Evolutionary conservation across 2,329 filamentous ascomycete species (phyloP).

Genomic region (Fusarium sp.): DNA sequence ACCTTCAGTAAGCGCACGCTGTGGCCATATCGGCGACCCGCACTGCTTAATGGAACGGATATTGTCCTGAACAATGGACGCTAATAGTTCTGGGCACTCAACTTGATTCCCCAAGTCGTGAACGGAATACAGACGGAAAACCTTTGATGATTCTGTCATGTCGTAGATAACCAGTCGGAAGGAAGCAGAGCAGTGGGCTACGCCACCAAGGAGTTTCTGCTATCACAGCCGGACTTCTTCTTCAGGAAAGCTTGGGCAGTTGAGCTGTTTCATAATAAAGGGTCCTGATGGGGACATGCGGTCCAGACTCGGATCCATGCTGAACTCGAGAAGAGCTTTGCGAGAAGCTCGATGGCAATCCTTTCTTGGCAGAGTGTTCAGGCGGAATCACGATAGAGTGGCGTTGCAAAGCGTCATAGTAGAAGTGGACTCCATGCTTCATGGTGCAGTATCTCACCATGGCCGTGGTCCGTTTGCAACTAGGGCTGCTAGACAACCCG

Average conservation of each 20-base stretch:
- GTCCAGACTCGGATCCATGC: constrained; percentile 34
- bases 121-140: constrained; percentile 18
- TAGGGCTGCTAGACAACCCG: not conserved
- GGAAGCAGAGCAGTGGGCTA: constrained; percentile 32
- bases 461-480: not conserved
- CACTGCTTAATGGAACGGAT: not conserved
- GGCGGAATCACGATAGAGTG: constrained; percentile 25
- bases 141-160: constrained; percentile 12
- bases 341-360: constrained; percentile 12
- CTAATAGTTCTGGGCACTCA: not conserved
- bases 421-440: constrained; percentile 10
- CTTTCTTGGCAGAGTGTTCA: constrained; percentile 7
- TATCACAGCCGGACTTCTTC: constrained; percentile 32
- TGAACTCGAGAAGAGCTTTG: constrained; percentile 17
- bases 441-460: not conserved
- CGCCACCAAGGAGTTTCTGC: constrained; percentile 37
- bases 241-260: constrained; percentile 32
- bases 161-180: constrained; percentile 30
- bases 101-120: constrained; percentile 20
- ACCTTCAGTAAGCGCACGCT: constrained; percentile 23
- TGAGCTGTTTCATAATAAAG: constrained; percentile 43
- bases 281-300: constrained; percentile 34
- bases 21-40: constrained; percentile 10
- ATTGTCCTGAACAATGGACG: not conserved
- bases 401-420: constrained; percentile 12